These are phyloP conservation scores for Venturia aucupariae DNA, from an alignment of 2,329 filamentous ascomycete species.

Conservation along the genomic window DNA sequence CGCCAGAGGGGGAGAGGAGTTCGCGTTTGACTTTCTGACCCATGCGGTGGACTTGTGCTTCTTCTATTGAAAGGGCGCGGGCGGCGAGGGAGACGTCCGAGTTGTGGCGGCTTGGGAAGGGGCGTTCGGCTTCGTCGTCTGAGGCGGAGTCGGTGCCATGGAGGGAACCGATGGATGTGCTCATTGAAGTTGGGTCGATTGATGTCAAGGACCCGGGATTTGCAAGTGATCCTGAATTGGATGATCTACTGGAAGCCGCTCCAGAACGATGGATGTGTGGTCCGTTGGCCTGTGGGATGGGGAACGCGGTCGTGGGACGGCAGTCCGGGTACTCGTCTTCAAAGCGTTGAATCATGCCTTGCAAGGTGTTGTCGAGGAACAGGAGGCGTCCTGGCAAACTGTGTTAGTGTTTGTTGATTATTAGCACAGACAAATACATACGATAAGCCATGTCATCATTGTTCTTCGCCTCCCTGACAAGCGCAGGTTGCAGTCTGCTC, in stretches of 20 bases:
- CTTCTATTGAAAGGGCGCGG: constrained; percentile 55
- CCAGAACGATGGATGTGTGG: neutral
- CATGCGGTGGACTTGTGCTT: constrained; percentile 61
- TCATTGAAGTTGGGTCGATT: neutral
- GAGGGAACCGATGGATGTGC: constrained; percentile 16
- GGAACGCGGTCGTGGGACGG: constrained; percentile 36
- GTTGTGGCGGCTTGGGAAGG: constrained; percentile 41
- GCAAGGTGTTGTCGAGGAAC: constrained; percentile 80
- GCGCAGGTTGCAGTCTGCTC: constrained; percentile 68
- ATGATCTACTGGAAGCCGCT: neutral
- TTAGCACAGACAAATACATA: constrained; percentile 36
- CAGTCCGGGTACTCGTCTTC: constrained; percentile 95
- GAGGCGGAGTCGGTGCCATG: constrained; percentile 20
- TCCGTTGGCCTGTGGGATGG: constrained; percentile 16
- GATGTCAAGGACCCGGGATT: neutral
- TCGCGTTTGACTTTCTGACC: constrained; percentile 58
- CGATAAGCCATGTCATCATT: constrained; percentile 70
- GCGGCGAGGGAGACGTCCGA: constrained; percentile 61
- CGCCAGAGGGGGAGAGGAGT: constrained; percentile 38
- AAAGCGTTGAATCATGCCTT: constrained; percentile 88
- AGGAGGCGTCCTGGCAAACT: constrained; percentile 54
- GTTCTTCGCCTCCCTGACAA: constrained; percentile 62
- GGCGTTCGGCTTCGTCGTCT: constrained; percentile 17
- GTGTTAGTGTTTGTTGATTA: constrained; percentile 8
- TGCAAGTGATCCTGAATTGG: neutral